phyloP scores from a whole-genome alignment of 495 filamentous ascomycete genomes.

The Tuber microsphaerosporum region DNA sequence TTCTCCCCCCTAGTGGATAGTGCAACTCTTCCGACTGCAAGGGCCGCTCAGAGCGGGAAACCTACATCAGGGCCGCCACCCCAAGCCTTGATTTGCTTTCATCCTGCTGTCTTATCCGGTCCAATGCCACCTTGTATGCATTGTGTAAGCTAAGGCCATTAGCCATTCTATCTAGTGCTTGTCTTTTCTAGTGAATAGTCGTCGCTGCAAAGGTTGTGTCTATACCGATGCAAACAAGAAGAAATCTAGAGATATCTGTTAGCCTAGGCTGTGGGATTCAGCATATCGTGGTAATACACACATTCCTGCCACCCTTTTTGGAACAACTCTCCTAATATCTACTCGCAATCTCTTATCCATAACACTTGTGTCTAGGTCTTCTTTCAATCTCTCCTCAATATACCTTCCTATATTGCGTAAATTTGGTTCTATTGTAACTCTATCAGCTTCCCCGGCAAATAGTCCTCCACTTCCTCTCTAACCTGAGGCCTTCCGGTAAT shows the following conservation, averaged over 20 bases:
- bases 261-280: background rate
- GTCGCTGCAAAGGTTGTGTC: no score
- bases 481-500: no score
- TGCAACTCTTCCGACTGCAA: background rate
- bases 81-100: background rate
- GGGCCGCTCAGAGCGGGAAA: background rate
- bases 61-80: background rate
- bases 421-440: no score
- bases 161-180: background rate
- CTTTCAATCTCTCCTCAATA: background rate
- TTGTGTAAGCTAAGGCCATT: background rate
- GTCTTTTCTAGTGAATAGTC: background rate
- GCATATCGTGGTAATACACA: background rate
- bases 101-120: background rate
- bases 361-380: background rate
- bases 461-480: no score
- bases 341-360: background rate
- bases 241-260: background rate
- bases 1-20: background rate
- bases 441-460: no score
- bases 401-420: background rate
- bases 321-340: background rate
- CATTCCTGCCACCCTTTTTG: background rate
- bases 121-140: no score
- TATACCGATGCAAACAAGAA: background rate